A percentile compares a stretch with the other conserved stretches of the same genome.
These are phyloP conservation scores for Sporisorium reilianum DNA, from an alignment of 1,284 basidiomycete genomes.

Conservation along the genomic window DNA sequence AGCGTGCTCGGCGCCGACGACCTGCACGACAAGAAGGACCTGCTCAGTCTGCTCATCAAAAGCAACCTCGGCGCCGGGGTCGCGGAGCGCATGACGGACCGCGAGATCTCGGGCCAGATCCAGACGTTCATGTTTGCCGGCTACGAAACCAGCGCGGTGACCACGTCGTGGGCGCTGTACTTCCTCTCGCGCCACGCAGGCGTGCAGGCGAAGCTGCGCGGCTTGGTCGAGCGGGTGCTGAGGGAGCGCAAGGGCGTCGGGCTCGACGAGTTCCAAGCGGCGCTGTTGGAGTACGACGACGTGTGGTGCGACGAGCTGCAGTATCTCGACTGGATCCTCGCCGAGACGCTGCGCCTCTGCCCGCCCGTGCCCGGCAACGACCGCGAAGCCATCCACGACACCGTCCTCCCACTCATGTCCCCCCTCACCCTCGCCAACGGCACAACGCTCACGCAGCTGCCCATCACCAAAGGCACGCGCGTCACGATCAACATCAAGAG, in stretches of 20 bases:
- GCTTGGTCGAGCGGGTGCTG: constrained; percentile 5
- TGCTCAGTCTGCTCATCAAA: constrained; percentile 39
- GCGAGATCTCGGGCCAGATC: constrained; percentile 80
- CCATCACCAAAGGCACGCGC: constrained; percentile 50
- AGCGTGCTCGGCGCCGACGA: too few species aligned
- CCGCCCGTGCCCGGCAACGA: constrained; percentile 61
- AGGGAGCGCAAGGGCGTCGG: constrained; percentile 37
- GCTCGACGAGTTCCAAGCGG: constrained; percentile 32
- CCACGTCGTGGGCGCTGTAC: constrained; percentile 81
- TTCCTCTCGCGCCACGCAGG: constrained; percentile 77
- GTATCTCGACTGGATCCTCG: constrained; percentile 57
- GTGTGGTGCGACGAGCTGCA: constrained; percentile 48
- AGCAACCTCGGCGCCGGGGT: constrained; percentile 18
- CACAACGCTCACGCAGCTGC: constrained; percentile 39
- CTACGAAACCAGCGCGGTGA: constrained; percentile 83
- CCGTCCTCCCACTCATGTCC: constrained; percentile 54
- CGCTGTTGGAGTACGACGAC: constrained; percentile 44
- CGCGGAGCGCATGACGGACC: constrained; percentile 75
- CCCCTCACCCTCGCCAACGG: constrained; percentile 70
- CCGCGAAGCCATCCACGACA: constrained; percentile 47
- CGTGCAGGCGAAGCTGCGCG: constrained; percentile 72
- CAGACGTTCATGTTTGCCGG: constrained; percentile 84
- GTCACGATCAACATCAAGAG: constrained; percentile 59
- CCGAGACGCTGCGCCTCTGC: constrained; percentile 59
- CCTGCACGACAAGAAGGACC: constrained; percentile 31